Evolutionary conservation across 306 rosid genomes (phyloP).

Genomic region (Cicer arietinum): DNA sequence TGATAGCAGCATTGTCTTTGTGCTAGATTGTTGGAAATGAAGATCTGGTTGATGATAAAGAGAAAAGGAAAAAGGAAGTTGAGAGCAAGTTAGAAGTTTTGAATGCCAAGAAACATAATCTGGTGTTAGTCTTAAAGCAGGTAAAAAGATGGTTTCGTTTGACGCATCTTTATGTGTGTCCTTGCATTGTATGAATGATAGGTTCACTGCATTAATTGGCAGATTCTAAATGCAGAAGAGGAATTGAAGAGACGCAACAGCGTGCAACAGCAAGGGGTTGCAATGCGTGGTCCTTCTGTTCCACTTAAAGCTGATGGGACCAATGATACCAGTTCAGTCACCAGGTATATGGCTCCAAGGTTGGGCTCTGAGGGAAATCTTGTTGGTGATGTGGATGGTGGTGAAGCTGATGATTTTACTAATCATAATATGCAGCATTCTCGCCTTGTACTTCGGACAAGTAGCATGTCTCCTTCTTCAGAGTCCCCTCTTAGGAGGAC

Average conservation of each 20-base stretch:
- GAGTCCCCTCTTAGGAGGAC: constrained; percentile 91
- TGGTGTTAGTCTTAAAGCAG: constrained; percentile 90
- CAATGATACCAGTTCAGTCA: constrained; percentile 71
- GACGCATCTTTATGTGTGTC: constrained; percentile 11
- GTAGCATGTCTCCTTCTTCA: constrained; percentile 89
- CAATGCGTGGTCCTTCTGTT: constrained; percentile 55
- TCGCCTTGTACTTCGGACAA: constrained; percentile 61
- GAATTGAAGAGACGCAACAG: constrained; percentile 75
- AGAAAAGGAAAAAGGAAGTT: constrained; percentile 76
- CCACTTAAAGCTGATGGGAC: constrained; percentile 69
- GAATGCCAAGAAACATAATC: constrained; percentile 80
- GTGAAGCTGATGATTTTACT: constrained; percentile 70
- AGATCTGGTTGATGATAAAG: constrained; percentile 53
- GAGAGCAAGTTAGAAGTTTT: constrained; percentile 75
- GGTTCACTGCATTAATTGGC: constrained; percentile 45
- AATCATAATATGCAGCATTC: constrained; percentile 63
- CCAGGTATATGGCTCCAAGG: constrained; percentile 60
- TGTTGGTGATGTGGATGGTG: constrained; percentile 72
- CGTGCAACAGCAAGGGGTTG: constrained; percentile 56
- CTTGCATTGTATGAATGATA: constrained; percentile 14
- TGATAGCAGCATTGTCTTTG: constrained; percentile 19
- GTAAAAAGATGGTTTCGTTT: constrained; percentile 48
- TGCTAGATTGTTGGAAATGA: constrained; percentile 54
- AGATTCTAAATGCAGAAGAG: constrained; percentile 94
- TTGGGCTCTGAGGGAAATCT: constrained; percentile 64